Evolutionary conservation across 192 early-diverging fungal species (phyloP), one percentile per base, ranked within the genome.

Genomic region (Pilaira anomala): DNA sequence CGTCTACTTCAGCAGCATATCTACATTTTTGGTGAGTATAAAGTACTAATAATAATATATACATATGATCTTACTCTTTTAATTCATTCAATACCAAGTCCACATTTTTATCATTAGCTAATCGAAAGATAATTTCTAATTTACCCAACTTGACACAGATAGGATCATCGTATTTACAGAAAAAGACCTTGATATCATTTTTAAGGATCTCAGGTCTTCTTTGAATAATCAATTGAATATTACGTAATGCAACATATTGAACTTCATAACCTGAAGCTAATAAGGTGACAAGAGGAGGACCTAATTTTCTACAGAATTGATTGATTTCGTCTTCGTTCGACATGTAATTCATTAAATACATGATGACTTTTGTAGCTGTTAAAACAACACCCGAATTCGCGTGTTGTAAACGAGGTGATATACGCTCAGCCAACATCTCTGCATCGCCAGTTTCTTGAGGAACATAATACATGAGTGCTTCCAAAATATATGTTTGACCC

Each of bases 151-250:
- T 99, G 57, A 99, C 95, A 75, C 97, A 98, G 67, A 96, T 95
- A 9, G 97, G 95, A 74, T 99, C 97, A 74, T 96, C 93, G 80
- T 97, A 98, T 73, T 99, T 98, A 87, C 95, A 97, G 71, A 97
- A 99, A 76, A 99, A 99, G n/a, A 94, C 93, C 60, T 94, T 93
- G 71, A 97, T 86, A 74, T 99, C 94, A 61, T 91, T 90, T 53
- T 87, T 88, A 51, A 99, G 79, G 21, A 97, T 81, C 9, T 93
- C 91, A 2, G 95, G 95, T 67, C 90, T 84, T 60, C 84, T 79
- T 76, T 99, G 94, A 52, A 99, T 85, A 45, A 99, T 87, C 16
- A 99, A 80, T 41, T 93, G 84, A 67, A 97, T 99, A 76, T 99
- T 99, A 50, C 96, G 86, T 65, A 99, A 83, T 9, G 94, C 90